Conservation (phyloP, 768 basidiomycete genomes). For the Asterophora parasitica region DNA sequence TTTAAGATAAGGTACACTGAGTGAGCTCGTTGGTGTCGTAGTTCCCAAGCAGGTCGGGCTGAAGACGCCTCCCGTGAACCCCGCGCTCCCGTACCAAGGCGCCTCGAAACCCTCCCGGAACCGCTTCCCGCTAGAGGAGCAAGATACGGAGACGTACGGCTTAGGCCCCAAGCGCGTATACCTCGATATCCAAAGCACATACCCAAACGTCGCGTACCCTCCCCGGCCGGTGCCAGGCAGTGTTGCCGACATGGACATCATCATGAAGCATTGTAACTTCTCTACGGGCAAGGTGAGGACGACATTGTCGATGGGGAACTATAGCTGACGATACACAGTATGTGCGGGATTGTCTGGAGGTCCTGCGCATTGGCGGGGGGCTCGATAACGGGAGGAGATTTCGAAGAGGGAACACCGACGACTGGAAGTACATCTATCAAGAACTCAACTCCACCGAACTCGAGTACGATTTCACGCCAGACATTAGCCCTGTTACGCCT, state of each 20-base stretch:
- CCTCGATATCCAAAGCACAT: slow-evolving; percentile 56
- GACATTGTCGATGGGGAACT: background rate
- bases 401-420: slow-evolving; percentile 65
- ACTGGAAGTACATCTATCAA: slow-evolving; percentile 78
- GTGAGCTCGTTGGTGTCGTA: slow-evolving; percentile 22
- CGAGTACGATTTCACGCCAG: slow-evolving; percentile 15
- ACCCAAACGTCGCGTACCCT: slow-evolving; percentile 70
- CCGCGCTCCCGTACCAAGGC: slow-evolving; percentile 54
- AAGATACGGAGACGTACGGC: slow-evolving; percentile 52
- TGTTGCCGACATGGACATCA: slow-evolving; percentile 82
- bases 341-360: slow-evolving; percentile 93
- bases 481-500: slow-evolving; percentile 19
- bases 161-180: slow-evolving; percentile 74
- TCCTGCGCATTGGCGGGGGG: slow-evolving; percentile 79
- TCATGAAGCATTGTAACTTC: slow-evolving; percentile 87
- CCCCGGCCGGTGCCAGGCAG: slow-evolving; percentile 78
- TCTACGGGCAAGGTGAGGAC: slow-evolving; percentile 54
- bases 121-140: slow-evolving; percentile 37
- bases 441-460: slow-evolving; percentile 27
- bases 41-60: slow-evolving; percentile 64
- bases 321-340: slow-evolving; percentile 43
- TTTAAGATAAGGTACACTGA: no score
- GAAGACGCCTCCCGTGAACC: slow-evolving; percentile 53
- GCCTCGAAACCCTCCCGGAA: slow-evolving; percentile 45
- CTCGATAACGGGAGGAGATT: slow-evolving; percentile 73